Evolutionary conservation across 768 basidiomycete species (phyloP).

Genomic region (Tricholoma saponaceum): DNA sequence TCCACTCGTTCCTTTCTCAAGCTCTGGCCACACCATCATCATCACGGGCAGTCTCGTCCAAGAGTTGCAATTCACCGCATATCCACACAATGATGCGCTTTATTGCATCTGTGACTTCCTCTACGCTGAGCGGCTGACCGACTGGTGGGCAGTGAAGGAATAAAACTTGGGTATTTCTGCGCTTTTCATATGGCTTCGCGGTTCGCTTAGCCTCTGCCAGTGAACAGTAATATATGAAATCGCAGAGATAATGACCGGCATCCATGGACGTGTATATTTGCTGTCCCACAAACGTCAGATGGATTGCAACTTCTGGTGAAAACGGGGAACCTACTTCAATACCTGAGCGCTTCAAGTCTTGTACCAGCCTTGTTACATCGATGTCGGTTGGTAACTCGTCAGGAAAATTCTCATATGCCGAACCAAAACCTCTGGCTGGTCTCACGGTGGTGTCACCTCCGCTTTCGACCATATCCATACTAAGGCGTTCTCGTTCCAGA

Average conservation of each 20-base stretch:
- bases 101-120: constrained; percentile 65
- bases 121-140: constrained; percentile 57
- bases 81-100: constrained; percentile 61
- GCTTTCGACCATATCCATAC: constrained; percentile 33
- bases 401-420: constrained; percentile 49
- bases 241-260: constrained; percentile 72
- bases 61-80: constrained; percentile 35
- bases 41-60: constrained; percentile 25
- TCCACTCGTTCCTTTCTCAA: background rate
- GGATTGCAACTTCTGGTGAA: background rate
- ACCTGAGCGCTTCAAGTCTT: constrained; percentile 48
- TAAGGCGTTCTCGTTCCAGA: constrained; percentile 31
- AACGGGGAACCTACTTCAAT: constrained; percentile 35
- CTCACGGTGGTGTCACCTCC: constrained; percentile 31
- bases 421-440: constrained; percentile 40
- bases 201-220: constrained; percentile 62
- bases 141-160: constrained; percentile 73
- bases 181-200: constrained; percentile 38
- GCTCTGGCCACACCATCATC: background rate
- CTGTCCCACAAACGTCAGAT: constrained; percentile 27
- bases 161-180: constrained; percentile 47
- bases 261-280: constrained; percentile 72
- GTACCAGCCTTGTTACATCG: constrained; percentile 54
- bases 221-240: constrained; percentile 76
- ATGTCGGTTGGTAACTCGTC: constrained; percentile 59